Percentiles rank a stretch among this genome's conserved stretches.
These are phyloP conservation scores for Lachancea quebecensis DNA, from an alignment of 805 yeast species.

Conservation along the genomic window DNA sequence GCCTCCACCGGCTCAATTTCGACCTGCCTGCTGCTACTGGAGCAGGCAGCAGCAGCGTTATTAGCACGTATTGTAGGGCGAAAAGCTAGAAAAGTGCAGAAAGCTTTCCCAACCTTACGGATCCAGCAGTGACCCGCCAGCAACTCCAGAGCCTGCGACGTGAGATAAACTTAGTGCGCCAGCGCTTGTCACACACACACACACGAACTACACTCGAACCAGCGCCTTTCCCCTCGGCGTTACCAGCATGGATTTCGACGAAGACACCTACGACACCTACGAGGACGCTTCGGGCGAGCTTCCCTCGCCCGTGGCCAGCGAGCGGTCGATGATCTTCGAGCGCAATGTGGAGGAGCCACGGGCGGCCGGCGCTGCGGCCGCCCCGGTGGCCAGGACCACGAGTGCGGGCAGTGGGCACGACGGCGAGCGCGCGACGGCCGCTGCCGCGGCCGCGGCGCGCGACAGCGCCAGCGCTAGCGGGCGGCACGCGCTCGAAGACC, in stretches of 20 bases:
- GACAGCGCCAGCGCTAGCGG: background rate
- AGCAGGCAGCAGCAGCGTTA: too few relatives aligned
- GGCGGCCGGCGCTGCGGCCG: conserved; percentile 10
- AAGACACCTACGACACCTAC: background rate
- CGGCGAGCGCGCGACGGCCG: background rate
- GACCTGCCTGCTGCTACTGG: too few relatives aligned
- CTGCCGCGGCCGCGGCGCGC: conserved; percentile 1
- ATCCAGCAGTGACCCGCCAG: too few relatives aligned
- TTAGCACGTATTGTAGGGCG: too few relatives aligned
- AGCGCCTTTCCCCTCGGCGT: background rate
- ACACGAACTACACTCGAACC: too few relatives aligned
- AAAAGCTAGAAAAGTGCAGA: too few relatives aligned
- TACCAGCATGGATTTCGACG: conserved; percentile 2
- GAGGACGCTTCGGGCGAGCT: conserved; percentile 10
- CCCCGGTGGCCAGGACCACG: conserved; percentile 8
- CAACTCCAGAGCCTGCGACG: too few relatives aligned
- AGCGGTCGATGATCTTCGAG: conserved; percentile 52
- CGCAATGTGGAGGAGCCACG: conserved; percentile 56
- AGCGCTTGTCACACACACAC: too few relatives aligned
- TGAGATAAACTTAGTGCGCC: too few relatives aligned
- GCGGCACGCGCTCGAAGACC: conserved; percentile 48
- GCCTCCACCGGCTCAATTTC: too few relatives aligned
- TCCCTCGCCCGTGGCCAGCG: conserved; percentile 12
- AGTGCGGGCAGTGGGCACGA: background rate
- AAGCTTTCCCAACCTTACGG: too few relatives aligned